phyloP scores from a whole-genome alignment of 306 rosid genomes.

The Cucurbita ficifolia region DNA sequence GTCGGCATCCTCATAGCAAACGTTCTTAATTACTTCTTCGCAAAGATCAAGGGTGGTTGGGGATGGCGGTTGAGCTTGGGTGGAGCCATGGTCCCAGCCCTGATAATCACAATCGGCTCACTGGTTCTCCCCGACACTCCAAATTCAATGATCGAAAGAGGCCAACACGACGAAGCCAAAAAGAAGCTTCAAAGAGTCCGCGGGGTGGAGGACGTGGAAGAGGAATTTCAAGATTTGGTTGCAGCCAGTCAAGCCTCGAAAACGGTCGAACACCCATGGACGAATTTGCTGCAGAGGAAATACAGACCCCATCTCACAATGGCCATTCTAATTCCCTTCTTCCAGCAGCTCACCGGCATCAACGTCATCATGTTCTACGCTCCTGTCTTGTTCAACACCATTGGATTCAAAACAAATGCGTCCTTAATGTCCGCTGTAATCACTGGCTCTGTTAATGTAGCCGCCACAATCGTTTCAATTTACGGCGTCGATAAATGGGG shows the following conservation, averaged over 20 bases:
- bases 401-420: conserved; percentile 51
- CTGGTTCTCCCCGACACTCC: conserved; percentile 75
- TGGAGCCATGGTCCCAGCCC: conserved; percentile 80
- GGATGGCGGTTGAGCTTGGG: conserved; percentile 96
- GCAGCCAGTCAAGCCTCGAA: conserved; percentile 49
- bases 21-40: conserved; percentile 70
- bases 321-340: conserved; percentile 61
- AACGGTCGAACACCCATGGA: conserved; percentile 65
- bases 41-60: conserved; percentile 87
- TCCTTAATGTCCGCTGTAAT: conserved; percentile 92
- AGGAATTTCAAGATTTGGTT: conserved; percentile 61
- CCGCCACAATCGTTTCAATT: conserved; percentile 57
- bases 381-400: conserved; percentile 57
- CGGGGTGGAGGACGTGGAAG: conserved; percentile 46
- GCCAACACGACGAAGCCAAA: conserved; percentile 37
- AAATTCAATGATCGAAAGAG: conserved; percentile 80
- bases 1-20: conserved; percentile 74
- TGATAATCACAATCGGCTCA: conserved; percentile 52
- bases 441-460: conserved; percentile 60
- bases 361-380: conserved; percentile 93
- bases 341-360: conserved; percentile 81
- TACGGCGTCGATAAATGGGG: conserved; percentile 90
- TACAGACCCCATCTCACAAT: conserved; percentile 70
- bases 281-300: conserved; percentile 39
- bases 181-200: conserved; percentile 32